Evolutionary conservation across 1,284 basidiomycete species (phyloP).

Genomic region (Austropuccinia psidii): DNA sequence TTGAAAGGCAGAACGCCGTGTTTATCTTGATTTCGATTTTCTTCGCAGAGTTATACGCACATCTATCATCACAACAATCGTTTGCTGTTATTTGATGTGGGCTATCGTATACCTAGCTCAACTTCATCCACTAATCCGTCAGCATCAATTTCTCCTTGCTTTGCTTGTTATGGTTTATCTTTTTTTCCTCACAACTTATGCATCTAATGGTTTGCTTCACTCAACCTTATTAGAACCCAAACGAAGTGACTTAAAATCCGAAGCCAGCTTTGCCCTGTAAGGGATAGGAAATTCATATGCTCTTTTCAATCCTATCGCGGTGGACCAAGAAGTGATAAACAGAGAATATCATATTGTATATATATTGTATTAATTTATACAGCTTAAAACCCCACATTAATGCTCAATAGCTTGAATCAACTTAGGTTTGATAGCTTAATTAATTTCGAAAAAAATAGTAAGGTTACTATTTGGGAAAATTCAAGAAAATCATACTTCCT

Average conservation of each 20-base stretch:
- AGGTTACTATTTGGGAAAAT: no score
- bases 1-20: neutral
- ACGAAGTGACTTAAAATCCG: constrained; percentile 20
- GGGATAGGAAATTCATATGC: no score
- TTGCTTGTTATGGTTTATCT: neutral
- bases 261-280: no score
- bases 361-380: no score
- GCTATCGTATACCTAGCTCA: constrained; percentile 86
- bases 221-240: constrained; percentile 1
- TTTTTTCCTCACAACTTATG: neutral
- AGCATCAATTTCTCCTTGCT: constrained; percentile 37
- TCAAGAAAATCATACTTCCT: no score
- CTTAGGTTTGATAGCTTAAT: no score
- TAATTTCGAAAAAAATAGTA: no score
- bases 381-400: no score
- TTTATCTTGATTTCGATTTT: neutral
- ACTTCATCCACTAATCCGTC: constrained; percentile 76
- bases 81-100: constrained; percentile 87
- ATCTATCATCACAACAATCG: constrained; percentile 63
- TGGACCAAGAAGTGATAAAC: no score
- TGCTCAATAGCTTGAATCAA: no score
- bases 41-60: constrained; percentile 66
- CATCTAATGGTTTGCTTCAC: neutral
- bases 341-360: no score
- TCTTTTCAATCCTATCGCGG: no score